Percentiles rank a stretch among this genome's conserved stretches.
Evolutionary conservation across 2,329 filamentous ascomycete genomes (phyloP).

Genomic region (Juglanconis sp.): DNA sequence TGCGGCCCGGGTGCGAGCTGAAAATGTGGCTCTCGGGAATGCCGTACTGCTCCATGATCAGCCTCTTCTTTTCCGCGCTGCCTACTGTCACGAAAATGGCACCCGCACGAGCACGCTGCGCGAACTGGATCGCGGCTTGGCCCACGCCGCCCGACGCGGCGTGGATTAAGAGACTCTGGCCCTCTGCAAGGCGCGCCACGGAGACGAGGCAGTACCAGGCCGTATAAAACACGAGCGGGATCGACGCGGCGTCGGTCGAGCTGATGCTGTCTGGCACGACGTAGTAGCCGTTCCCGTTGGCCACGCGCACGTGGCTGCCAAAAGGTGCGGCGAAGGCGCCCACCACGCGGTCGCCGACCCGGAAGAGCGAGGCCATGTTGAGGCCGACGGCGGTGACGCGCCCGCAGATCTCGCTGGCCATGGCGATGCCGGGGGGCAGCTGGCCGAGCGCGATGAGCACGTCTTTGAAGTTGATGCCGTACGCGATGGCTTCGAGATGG

Average conservation of each 20-base stretch:
- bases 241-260: conserved; percentile 25
- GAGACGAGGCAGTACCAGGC: conserved; percentile 29
- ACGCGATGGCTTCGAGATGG: too few species aligned
- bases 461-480: too few species aligned
- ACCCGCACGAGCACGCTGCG: conserved; percentile 27
- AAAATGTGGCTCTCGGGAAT: conserved; percentile 32
- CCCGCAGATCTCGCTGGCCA: too few species aligned
- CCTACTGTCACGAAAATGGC: conserved; percentile 32
- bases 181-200: conserved; percentile 25
- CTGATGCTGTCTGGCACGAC: too few species aligned
- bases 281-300: too few species aligned
- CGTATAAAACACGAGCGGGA: conserved; percentile 32
- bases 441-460: too few species aligned
- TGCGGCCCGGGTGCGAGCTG: conserved; percentile 24
- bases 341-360: too few species aligned
- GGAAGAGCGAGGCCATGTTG: too few species aligned
- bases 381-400: too few species aligned
- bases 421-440: too few species aligned
- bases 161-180: conserved; percentile 31
- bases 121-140: conserved; percentile 27
- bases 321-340: too few species aligned
- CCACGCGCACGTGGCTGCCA: too few species aligned
- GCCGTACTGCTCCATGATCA: conserved; percentile 27
- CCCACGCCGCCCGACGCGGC: conserved; percentile 29
- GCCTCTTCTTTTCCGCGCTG: conserved; percentile 29